Conservation (phyloP, 495 filamentous ascomycete species). For the Aspergillus ellipticus region DNA sequence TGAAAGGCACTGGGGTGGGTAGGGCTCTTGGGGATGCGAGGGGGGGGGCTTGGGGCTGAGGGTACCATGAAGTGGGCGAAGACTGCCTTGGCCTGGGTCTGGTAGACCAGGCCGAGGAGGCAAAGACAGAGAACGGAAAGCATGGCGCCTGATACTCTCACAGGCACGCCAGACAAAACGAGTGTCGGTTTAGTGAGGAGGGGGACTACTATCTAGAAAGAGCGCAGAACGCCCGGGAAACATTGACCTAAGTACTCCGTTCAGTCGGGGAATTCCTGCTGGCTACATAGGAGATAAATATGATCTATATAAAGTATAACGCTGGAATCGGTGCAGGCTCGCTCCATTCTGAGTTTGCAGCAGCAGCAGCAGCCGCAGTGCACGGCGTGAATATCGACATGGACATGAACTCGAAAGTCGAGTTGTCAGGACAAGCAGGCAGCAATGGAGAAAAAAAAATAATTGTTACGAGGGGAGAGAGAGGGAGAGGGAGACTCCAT, state of each 20-base stretch:
- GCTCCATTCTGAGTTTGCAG: too few relatives aligned
- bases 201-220: background rate
- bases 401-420: too few relatives aligned
- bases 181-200: background rate
- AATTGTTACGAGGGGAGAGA: too few relatives aligned
- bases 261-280: background rate
- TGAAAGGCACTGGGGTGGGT: too few relatives aligned
- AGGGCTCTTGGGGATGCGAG: background rate
- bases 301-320: background rate
- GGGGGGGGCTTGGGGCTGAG: too few relatives aligned
- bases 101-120: background rate
- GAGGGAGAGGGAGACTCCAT: too few relatives aligned
- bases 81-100: slow-evolving; percentile 24
- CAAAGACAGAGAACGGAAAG: background rate
- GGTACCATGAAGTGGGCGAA: slow-evolving; percentile 38
- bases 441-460: too few relatives aligned
- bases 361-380: too few relatives aligned
- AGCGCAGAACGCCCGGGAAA: background rate
- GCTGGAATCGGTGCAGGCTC: too few relatives aligned
- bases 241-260: background rate
- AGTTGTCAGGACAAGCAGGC: too few relatives aligned
- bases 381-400: too few relatives aligned
- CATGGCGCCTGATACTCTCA: background rate
- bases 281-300: background rate
- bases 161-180: background rate